phyloP scores from a whole-genome alignment of 495 filamentous ascomycete genomes.

The Daldinia loculata region DNA sequence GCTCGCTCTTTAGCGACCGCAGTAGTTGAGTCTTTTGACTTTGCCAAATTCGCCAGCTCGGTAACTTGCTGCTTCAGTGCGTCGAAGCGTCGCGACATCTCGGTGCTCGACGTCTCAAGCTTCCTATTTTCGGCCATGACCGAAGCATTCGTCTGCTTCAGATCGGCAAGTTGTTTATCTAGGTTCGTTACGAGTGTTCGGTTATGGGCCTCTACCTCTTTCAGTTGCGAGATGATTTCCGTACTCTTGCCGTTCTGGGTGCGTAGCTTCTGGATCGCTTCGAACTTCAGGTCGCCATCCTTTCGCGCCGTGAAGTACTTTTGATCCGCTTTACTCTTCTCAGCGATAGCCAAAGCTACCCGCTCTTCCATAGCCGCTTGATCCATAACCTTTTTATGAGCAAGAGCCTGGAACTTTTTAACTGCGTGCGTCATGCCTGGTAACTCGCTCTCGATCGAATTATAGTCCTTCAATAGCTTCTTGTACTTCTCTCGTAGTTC shows the following conservation, averaged over 20 bases:
- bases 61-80: constrained; percentile 76
- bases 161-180: constrained; percentile 87
- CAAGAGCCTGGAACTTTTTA: constrained; percentile 82
- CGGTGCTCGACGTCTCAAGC: constrained; percentile 73
- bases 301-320: constrained; percentile 98
- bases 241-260: constrained; percentile 87
- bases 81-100: constrained; percentile 73
- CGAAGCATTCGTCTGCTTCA: constrained; percentile 74
- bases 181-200: constrained; percentile 73
- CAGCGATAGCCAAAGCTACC: constrained; percentile 74
- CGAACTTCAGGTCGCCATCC: constrained; percentile 80
- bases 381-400: constrained; percentile 86
- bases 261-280: constrained; percentile 78
- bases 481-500: constrained; percentile 77
- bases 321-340: constrained; percentile 96
- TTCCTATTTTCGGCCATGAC: constrained; percentile 73
- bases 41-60: constrained; percentile 75
- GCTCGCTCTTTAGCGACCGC: constrained; percentile 70
- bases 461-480: constrained; percentile 77
- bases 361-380: constrained; percentile 79
- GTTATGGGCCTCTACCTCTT: constrained; percentile 80
- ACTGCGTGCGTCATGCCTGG: constrained; percentile 85
- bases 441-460: constrained; percentile 85
- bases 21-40: constrained; percentile 74
- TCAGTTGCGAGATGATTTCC: constrained; percentile 90